Evolutionary conservation across 163 green algal genomes (phyloP), one percentile per base, ranked within the genome.

Genomic region (Dunaliella salina): DNA sequence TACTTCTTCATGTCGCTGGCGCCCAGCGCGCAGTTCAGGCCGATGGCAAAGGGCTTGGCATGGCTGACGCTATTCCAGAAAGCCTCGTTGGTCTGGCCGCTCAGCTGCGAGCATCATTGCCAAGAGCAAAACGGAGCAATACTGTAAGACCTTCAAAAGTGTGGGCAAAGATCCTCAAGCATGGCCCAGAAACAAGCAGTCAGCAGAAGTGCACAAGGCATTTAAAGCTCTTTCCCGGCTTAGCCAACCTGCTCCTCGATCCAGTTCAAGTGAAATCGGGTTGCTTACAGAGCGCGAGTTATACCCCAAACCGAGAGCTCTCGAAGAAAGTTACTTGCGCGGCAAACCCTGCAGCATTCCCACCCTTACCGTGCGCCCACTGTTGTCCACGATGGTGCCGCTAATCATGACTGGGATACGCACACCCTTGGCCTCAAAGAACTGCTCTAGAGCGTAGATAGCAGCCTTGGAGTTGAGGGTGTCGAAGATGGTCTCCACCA

Each of bases 401-500:
- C 92, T 96, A 87, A 99, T 93, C 86, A 99, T 96, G 79, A 99
- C 95, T 0, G 97, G 97, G 80, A 99, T 92, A 71, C 95, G 92
- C 72, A 95, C 88, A 35, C 94, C 92, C 84, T 93, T 92, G 63
- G 96, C 92, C n/a, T 92, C 91, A 87, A 99, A 99, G 87, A 98
- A 96, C 88, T 94, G 88, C 91, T 99, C 96, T 86, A 99, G 93
- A 0, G 96, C 95, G 81, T 92, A 96, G 32, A 98, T 80, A 17
- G 96, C 95, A 13, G 95, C 96, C 93, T 98, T 98, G 85, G 97
- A 96, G 88, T 99, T 99, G 15, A 98, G 91, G 17, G 97, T 99
- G 92, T 99, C 97, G 85, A 99, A 99, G 90, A 99, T 99, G 33
- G 97, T 99, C 92, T 99, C 97, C 81, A 99, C 96, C 85, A 99